A percentile compares a stretch with the other conserved stretches of the same genome.
Conservation (phyloP, 495 filamentous ascomycete genomes). For the Clohesyomyces aquaticus region DNA sequence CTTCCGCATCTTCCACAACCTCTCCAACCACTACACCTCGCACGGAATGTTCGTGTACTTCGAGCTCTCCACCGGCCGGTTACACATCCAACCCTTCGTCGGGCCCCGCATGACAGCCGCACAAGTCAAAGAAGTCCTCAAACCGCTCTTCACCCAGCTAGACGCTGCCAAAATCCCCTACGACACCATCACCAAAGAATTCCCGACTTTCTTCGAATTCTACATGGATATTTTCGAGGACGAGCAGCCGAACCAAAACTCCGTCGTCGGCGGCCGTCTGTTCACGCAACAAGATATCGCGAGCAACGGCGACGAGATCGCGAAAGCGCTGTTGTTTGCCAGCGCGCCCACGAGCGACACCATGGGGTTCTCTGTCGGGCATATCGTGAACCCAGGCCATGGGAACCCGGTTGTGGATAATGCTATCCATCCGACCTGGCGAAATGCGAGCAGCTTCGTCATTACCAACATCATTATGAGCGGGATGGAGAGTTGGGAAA, state of each 20-base stretch:
- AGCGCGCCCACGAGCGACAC: conserved; percentile 26
- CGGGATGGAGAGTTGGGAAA: conserved; percentile 22
- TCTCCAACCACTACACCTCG: conserved; percentile 48
- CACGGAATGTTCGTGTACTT: conserved; percentile 56
- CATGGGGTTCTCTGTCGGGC: conserved; percentile 53
- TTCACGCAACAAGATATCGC: conserved; percentile 50
- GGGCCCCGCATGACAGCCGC: conserved; percentile 51
- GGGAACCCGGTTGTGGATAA: conserved; percentile 37
- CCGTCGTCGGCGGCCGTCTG: conserved; percentile 55
- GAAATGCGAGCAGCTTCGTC: conserved; percentile 35
- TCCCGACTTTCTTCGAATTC: conserved; percentile 52
- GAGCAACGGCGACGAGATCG: conserved; percentile 49
- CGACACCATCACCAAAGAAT: conserved; percentile 43
- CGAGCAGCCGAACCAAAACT: conserved; percentile 51
- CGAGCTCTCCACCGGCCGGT: conserved; percentile 44
- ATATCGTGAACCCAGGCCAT: conserved; percentile 55
- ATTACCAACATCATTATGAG: conserved; percentile 37
- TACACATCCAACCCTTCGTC: conserved; percentile 52
- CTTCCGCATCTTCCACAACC: conserved; percentile 53
- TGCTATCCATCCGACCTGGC: conserved; percentile 42
- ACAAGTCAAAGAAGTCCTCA: conserved; percentile 49
- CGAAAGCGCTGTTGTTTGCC: conserved; percentile 50
- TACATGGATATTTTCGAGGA: conserved; percentile 55
- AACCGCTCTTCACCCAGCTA: conserved; percentile 54
- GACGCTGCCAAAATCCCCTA: conserved; percentile 47